These are phyloP conservation scores for Scedosporium aurantiacum DNA, from an alignment of 2,329 filamentous ascomycete species.

Conservation along the genomic window DNA sequence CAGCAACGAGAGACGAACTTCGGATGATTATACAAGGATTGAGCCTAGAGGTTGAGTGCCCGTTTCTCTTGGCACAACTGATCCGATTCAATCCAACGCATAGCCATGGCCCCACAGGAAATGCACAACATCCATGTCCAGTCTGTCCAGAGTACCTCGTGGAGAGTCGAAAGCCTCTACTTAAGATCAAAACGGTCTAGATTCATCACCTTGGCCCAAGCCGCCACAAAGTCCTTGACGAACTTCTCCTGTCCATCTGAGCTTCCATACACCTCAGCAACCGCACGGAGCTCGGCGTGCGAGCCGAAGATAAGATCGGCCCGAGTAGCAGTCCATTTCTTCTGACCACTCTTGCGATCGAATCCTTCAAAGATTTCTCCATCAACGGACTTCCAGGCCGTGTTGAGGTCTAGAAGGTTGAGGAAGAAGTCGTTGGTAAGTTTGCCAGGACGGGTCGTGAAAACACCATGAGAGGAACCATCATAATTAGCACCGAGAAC, in stretches of 20 bases:
- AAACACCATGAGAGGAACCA: slow-evolving; percentile 53
- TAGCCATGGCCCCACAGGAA: no score
- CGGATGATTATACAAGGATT: no score
- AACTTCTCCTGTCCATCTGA: slow-evolving; percentile 52
- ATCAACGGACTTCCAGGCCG: slow-evolving; percentile 41
- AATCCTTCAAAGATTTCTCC: slow-evolving; percentile 50
- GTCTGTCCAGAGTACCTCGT: no score
- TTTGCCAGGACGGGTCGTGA: slow-evolving; percentile 56
- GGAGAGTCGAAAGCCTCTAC: background rate
- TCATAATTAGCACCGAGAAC: slow-evolving; percentile 61
- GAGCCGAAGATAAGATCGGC: slow-evolving; percentile 61
- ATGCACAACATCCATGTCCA: no score
- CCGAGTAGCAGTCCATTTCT: slow-evolving; percentile 61
- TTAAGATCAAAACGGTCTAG: slow-evolving; percentile 57
- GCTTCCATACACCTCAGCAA: slow-evolving; percentile 59
- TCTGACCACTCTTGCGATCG: slow-evolving; percentile 53
- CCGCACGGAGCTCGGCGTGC: slow-evolving; percentile 61
- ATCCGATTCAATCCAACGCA: no score
- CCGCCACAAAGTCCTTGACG: slow-evolving; percentile 57
- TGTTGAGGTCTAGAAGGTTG: slow-evolving; percentile 60
- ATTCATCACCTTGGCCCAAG: slow-evolving; percentile 68
- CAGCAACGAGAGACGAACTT: no score
- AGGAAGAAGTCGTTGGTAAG: slow-evolving; percentile 76
- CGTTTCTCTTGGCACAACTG: no score
- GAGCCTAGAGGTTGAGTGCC: no score